These are phyloP conservation scores for Porcisia hertigi DNA, from an alignment of 208 protist species.

Conservation along the genomic window DNA sequence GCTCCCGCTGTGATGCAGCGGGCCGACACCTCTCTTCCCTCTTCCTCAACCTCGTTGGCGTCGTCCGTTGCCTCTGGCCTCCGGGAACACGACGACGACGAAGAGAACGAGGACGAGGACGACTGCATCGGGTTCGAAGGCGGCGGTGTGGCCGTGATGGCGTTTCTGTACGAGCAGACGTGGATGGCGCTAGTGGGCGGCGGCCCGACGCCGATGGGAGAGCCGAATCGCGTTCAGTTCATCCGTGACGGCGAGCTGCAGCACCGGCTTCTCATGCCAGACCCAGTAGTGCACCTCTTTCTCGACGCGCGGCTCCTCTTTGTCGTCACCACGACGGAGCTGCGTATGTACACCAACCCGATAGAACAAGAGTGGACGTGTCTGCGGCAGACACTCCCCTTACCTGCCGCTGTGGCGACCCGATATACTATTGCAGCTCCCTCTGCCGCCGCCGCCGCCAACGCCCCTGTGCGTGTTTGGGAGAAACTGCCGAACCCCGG, in stretches of 20 bases:
- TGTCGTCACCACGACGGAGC: conserved; percentile 30
- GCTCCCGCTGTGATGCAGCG: background rate
- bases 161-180: conserved; percentile 60
- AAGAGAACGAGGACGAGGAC: conserved; percentile 14
- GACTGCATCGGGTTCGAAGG: conserved; percentile 32
- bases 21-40: background rate
- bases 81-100: background rate
- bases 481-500: background rate
- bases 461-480: conserved; percentile 1
- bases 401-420: conserved; percentile 8
- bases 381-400: conserved; percentile 11
- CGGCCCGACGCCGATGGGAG: conserved; percentile 51
- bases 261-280: conserved; percentile 15
- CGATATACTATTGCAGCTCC: conserved; percentile 8
- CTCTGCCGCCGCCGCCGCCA: background rate
- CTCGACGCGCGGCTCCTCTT: conserved; percentile 45
- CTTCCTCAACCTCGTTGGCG: background rate
- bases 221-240: conserved; percentile 27
- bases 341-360: conserved; percentile 49
- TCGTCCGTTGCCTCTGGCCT: background rate
- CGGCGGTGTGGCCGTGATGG: conserved; percentile 59
- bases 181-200: conserved; percentile 67
- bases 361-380: conserved; percentile 32
- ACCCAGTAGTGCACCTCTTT: conserved; percentile 31
- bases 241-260: conserved; percentile 19